Evolutionary conservation across 2,329 filamentous ascomycete genomes (phyloP).

Genomic region (Cephalotrichum gorgonifer): DNA sequence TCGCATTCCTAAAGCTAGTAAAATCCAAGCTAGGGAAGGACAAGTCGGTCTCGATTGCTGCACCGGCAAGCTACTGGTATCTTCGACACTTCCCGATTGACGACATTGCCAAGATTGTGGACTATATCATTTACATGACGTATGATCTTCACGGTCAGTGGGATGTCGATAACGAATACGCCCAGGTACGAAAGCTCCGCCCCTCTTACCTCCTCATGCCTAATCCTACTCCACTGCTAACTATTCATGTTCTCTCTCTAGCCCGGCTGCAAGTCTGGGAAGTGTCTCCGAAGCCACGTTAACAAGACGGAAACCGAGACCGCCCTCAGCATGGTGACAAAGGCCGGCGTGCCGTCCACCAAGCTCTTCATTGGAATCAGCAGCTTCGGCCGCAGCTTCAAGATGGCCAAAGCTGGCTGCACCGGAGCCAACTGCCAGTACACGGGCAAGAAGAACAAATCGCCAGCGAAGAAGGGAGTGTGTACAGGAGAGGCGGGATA

Average conservation of each 20-base stretch:
- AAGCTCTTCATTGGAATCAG: conserved; percentile 20
- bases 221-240: neutral
- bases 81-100: conserved; percentile 23
- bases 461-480: conserved; percentile 12
- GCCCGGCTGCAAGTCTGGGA: conserved; percentile 17
- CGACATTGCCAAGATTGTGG: conserved; percentile 16
- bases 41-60: conserved; percentile 23
- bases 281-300: conserved; percentile 22
- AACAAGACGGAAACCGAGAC: conserved; percentile 23
- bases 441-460: conserved; percentile 9
- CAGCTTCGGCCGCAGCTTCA: conserved; percentile 21
- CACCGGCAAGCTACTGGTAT: conserved; percentile 28
- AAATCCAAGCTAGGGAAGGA: conserved; percentile 5
- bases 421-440: conserved; percentile 14
- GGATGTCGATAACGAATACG: conserved; percentile 8
- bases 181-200: neutral
- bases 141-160: conserved; percentile 24
- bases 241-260: neutral
- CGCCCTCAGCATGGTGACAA: conserved; percentile 11
- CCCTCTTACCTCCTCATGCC: neutral
- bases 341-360: conserved; percentile 16
- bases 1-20: conserved; percentile 16
- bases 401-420: conserved; percentile 20
- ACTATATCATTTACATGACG: conserved; percentile 25
- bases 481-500: conserved; percentile 21